Base-by-base conservation (phyloP, 495 filamentous ascomycete genomes). In the Hypoxylon lenormandii region DNA sequence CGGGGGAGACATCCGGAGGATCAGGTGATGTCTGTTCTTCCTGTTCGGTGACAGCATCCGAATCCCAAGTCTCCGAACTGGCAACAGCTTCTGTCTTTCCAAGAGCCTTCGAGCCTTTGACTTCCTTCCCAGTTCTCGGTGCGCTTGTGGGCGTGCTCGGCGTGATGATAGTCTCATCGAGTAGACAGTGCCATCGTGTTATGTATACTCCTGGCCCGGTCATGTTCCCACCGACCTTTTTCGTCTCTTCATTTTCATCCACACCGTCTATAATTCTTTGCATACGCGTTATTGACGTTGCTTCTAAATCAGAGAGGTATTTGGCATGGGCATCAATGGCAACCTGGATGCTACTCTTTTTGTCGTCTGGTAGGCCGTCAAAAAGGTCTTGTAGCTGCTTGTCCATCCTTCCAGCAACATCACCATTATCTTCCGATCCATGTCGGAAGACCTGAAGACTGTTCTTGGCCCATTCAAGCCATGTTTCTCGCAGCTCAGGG, bases 121-220 rank as follows among this genome's bases (percentile, higher is more conserved):
- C 80, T 13, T 82, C 83, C 50, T 75, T 80, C 2, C 85, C 88
- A n/a, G 55, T 75, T n/a, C 87, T 74, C 0, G 86, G 69, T 11
- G 70, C 69, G 0, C 84, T 86, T 13, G 70, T 69, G 0, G 76
- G 73, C 10, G 68, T 70, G 1, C 74, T 80, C 5, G 89, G 89
- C 7, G 85, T 88, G 16, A 91, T 83, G 13, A 80, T 55, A 0
- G 88, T 88, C 5, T 77, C 72, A 69, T 91, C 85, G 21, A 91
- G 78, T 6, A 90, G 77, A 15, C 81, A 68, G 72, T 90, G 85
- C 89, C 89, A 91, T 38, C 84, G 80, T 0, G 81, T 78, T 40
- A 90, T 80, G 68, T 86, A 91, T 49, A 86, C 84, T 0, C 89
- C 89, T 8, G 89, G 89, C 0, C 88, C 88, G 8, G 78, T 75